phyloP scores from a whole-genome alignment of 352 stramenopile species.

The Thalassiosira mediterranea region DNA sequence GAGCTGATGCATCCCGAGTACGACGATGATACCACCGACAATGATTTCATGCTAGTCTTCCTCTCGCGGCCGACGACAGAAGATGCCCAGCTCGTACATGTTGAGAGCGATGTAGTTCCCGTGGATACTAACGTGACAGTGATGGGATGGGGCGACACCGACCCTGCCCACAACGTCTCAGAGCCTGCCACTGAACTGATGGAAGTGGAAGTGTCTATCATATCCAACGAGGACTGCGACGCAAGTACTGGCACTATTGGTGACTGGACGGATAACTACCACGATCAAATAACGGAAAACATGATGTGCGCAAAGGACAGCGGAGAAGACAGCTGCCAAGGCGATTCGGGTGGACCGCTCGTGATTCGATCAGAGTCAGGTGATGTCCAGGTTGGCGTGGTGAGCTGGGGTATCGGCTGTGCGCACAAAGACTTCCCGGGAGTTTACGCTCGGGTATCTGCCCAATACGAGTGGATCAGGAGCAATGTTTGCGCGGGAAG shows the following conservation, averaged over 20 bases:
- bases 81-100: conserved; percentile 13
- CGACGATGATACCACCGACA: conserved; percentile 35
- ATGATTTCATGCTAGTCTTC: conserved; percentile 71
- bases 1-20: conserved; percentile 48
- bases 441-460: conserved; percentile 44
- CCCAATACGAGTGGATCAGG: conserved; percentile 37
- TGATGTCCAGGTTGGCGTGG: conserved; percentile 60
- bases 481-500: conserved; percentile 6
- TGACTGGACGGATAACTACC: conserved; percentile 27
- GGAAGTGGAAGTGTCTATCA: conserved; percentile 36
- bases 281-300: conserved; percentile 38
- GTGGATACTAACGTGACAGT: conserved; percentile 27
- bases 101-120: conserved; percentile 22
- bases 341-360: conserved; percentile 61
- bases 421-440: conserved; percentile 43
- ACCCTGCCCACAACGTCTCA: neutral
- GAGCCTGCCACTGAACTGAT: conserved; percentile 20
- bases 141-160: conserved; percentile 46
- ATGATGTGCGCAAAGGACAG: conserved; percentile 60
- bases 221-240: conserved; percentile 49
- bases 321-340: conserved; percentile 62
- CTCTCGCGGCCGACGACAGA: conserved; percentile 30
- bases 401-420: conserved; percentile 66
- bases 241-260: conserved; percentile 16
- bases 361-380: conserved; percentile 17